Conservation (phyloP, 495 filamentous ascomycete genomes). For the Aspergillus carlsbadensis region DNA sequence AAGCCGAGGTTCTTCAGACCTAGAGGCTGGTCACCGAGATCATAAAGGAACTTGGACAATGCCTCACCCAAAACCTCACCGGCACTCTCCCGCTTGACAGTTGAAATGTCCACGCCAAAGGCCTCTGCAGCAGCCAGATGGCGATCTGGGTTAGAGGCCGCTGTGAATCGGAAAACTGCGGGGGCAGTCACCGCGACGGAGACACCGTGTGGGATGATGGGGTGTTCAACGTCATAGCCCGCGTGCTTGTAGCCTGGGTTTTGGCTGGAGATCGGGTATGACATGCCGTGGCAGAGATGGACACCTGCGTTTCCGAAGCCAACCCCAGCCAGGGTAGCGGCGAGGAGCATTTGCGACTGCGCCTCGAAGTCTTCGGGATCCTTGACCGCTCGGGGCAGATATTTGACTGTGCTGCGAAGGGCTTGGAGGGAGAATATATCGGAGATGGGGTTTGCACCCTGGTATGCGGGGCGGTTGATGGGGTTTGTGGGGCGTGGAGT, state of each 20-base stretch:
- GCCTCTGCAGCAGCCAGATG: slow-evolving; percentile 86
- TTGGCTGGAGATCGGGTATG: slow-evolving; percentile 89
- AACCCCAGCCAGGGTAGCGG: slow-evolving; percentile 89
- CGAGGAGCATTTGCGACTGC: slow-evolving; percentile 90
- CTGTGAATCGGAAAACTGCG: slow-evolving; percentile 92
- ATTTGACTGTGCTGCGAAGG: slow-evolving; percentile 77
- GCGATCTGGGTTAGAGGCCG: slow-evolving; percentile 82
- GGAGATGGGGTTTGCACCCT: slow-evolving; percentile 95
- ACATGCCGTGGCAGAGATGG: slow-evolving; percentile 97
- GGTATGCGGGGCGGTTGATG: slow-evolving; percentile 88
- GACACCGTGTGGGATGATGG: slow-evolving; percentile 95
- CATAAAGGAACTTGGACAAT: slow-evolving; percentile 71
- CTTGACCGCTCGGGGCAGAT: slow-evolving; percentile 79
- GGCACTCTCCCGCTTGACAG: slow-evolving; percentile 81
- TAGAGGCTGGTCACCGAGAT: slow-evolving; percentile 84
- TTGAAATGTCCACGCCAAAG: slow-evolving; percentile 85
- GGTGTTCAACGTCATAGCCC: slow-evolving; percentile 70
- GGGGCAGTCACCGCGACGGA: slow-evolving; percentile 93
- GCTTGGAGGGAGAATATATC: slow-evolving; percentile 92
- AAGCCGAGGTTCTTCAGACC: slow-evolving; percentile 87
- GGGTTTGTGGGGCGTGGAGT: slow-evolving; percentile 84
- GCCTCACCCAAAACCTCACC: slow-evolving; percentile 85
- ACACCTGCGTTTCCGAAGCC: slow-evolving; percentile 98
- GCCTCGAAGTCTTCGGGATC: slow-evolving; percentile 91
- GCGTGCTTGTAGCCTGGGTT: slow-evolving; percentile 86